Evolutionary conservation across 176 grass and related monocot genomes (phyloP).

Genomic region (Carex parvula): DNA sequence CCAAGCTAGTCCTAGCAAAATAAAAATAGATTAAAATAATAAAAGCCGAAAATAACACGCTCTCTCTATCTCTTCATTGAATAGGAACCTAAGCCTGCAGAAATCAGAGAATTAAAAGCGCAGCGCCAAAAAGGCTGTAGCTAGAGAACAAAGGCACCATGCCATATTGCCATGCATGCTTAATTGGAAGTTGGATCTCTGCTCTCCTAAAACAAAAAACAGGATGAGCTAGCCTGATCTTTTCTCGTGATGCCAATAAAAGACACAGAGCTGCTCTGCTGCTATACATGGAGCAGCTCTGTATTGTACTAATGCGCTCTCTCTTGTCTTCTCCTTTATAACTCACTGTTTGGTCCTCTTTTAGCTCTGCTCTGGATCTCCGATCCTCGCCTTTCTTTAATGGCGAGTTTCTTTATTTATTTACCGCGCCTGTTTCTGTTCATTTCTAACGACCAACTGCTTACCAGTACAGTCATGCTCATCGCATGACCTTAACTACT

Average conservation of each 20-base stretch:
- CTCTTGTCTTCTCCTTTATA: not conserved
- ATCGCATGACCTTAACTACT: not conserved
- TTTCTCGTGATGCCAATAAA: conserved; percentile 28
- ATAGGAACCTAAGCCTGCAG: not conserved
- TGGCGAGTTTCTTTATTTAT: not conserved
- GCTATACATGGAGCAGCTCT: not conserved
- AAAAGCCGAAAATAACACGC: not conserved
- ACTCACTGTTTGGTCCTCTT: not conserved
- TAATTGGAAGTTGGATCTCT: not conserved
- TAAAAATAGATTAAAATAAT: not conserved
- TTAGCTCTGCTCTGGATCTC: not conserved
- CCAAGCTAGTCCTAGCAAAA: not conserved
- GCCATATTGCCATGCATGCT: not conserved
- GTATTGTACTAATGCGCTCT: not conserved
- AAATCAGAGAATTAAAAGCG: not conserved
- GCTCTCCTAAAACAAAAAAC: not conserved
- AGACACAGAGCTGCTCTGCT: not conserved
- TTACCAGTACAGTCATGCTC: not conserved
- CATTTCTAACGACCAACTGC: not conserved
- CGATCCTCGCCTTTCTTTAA: not conserved
- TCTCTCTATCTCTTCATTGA: conserved; percentile 16
- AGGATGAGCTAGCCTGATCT: not conserved
- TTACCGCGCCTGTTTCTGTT: not conserved
- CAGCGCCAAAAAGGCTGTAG: conserved; percentile 13
- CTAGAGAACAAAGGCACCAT: not conserved